Evolutionary conservation across 331 rosid genomes (phyloP), one percentile per base, ranked within the genome.

Genomic region (Arachis monticola): DNA sequence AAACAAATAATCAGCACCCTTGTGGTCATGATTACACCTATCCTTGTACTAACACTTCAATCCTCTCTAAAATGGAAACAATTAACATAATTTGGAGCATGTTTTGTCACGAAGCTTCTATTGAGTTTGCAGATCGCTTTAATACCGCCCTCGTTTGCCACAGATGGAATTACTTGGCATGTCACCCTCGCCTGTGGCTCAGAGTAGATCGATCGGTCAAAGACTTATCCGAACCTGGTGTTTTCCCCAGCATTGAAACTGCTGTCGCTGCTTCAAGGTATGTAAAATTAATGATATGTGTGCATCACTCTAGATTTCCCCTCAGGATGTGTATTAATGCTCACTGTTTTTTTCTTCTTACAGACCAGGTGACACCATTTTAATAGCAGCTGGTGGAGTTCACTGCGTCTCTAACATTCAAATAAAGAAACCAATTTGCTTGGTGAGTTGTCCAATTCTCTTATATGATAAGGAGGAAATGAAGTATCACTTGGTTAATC

Each of bases 81-180:
- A 35, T 46, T 67, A 27, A 35, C 52, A 69, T 80, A 56, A 46
- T 55, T 35, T 74, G 68, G 58, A 67, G 69, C 81, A 32, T 72
- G 69, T 77, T 79, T 76, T 82, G 87, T 93, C 91, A 85, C 86
- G 42, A 67, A 75, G 79, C 83, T 86, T 85, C 82, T 86, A 88
- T 87, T 88, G 99, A 88, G 96, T 83, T 88, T 94, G 99, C 99
- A 94, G 99, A 94, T 91, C 96, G 97, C 91, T 90, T 92, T 94
- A 92, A 94, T 92, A 79, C 97, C 83, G 99, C 99, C 92, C 97
- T 94, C 92, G 99, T 92, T 92, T 94, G 97, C 99, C 91, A 84
- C 99, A 94, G 97, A 90, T 94, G 97, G 97, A 85, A 83, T 65
- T 87, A 85, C 87, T 80, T 94, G 91, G 97, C 97, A 5, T 94